phyloP scores from a whole-genome alignment of 805 yeast species.

The Sungouiozyma intestinalis region DNA sequence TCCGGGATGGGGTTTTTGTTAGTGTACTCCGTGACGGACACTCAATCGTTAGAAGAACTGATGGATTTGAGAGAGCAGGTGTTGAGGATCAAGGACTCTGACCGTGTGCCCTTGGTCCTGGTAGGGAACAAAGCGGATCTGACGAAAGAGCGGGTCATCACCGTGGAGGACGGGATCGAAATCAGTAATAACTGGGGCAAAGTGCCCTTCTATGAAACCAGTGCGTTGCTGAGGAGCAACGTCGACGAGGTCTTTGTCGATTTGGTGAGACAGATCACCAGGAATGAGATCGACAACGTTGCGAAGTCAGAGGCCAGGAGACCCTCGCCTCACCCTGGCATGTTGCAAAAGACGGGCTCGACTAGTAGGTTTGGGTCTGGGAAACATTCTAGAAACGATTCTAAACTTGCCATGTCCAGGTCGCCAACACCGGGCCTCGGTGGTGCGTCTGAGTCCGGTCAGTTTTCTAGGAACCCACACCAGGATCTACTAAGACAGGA shows the following conservation, averaged over 20 bases:
- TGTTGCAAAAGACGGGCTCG: neutral
- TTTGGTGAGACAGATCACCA: constrained; percentile 73
- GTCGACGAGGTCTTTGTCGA: constrained; percentile 87
- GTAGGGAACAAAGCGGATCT: constrained; percentile 90
- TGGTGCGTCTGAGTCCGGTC: neutral
- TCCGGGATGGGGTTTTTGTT: constrained; percentile 85
- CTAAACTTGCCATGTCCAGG: neutral
- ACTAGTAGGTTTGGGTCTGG: neutral
- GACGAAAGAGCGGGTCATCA: constrained; percentile 58
- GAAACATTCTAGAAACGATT: neutral
- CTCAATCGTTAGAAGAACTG: constrained; percentile 66
- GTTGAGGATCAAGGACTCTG: constrained; percentile 66
- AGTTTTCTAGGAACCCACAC: neutral
- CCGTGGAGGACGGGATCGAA: constrained; percentile 72
- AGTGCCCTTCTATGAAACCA: constrained; percentile 86
- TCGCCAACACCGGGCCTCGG: neutral
- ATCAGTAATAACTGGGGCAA: constrained; percentile 81
- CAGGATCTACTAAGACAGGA: neutral
- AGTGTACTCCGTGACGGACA: constrained; percentile 75
- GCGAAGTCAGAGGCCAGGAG: constrained; percentile 8
- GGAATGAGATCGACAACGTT: constrained; percentile 25
- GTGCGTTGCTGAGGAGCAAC: constrained; percentile 83
- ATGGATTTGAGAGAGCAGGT: constrained; percentile 76
- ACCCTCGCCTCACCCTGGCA: constrained; percentile 1
- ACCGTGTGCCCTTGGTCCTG: constrained; percentile 73